Evolutionary conservation across 2,329 filamentous ascomycete genomes (phyloP), one percentile per base, ranked within the genome.

Genomic region (Dothideomycetes sp.): DNA sequence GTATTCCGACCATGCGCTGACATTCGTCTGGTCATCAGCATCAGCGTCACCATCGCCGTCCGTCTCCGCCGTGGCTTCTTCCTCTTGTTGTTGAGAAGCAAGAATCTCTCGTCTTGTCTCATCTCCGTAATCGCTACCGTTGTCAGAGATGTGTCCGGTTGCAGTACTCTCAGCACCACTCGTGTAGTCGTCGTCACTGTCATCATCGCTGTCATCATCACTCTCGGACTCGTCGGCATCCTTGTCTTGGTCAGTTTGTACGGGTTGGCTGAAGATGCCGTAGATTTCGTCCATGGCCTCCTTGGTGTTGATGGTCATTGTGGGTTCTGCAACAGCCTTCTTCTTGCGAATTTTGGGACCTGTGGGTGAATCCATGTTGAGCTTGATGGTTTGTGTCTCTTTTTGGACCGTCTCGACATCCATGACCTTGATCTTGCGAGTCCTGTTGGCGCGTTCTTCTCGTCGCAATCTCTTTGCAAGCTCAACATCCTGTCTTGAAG

Each of bases 261-360:
- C 61, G 2, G 91, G 89, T 44, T 91, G 84, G 54, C 91, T 96
- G 64, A 96, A 98, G 33, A 98, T 85, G 44, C 87, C 87, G 54
- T 96, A 96, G 38, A 98, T 95, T 52, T 98, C 91, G 52, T 96
- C 88, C 47, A 89, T 95, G 4, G 91, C 91, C 49, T 91, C 89
- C 52, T 78, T 84, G 10, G 91, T 98, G 57, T 96, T 87, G 49
- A 98, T 76, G 1, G 91, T 98, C 88, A 98, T 95, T 2, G 91
- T 98, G n/a, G 88, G 84, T 61, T 96, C 89, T 24, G 70, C 64
- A 7, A 68, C 68, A 22, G 78, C 78, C 37, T 79, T 80, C 37
- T 79, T 80, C 60, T 84, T 84, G 70, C 80, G 82, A 41, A 89
- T 72, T 61, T 93, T 96, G 4, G 78, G 79, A n/a, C 80, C 76